These are phyloP conservation scores for Aegilops sharonensis DNA, from an alignment of 176 grass and related monocot genomes.

Conservation along the genomic window DNA sequence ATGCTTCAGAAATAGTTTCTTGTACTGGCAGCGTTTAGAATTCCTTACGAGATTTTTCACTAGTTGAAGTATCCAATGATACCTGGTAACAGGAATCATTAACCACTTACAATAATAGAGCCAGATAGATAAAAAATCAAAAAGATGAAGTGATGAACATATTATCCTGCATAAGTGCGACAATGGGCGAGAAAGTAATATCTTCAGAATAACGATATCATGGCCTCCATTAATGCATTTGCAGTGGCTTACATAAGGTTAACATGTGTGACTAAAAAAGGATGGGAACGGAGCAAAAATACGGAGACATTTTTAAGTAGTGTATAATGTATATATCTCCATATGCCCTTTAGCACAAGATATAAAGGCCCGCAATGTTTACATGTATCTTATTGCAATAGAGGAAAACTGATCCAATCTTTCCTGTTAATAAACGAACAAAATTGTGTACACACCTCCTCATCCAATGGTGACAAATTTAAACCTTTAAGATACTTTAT, in stretches of 20 bases:
- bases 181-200: background rate
- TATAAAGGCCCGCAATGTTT: background rate
- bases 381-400: background rate
- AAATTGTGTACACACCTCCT: background rate
- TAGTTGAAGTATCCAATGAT: conserved; percentile 26
- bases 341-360: background rate
- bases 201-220: background rate
- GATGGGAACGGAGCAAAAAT: background rate
- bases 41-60: conserved; percentile 58
- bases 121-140: background rate
- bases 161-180: background rate
- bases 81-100: conserved; percentile 32
- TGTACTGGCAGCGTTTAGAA: conserved; percentile 59
- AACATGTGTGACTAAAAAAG: background rate
- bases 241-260: background rate
- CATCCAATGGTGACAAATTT: background rate
- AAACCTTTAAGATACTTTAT: conserved; percentile 1
- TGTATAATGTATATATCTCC: background rate
- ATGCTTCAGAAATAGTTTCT: conserved; percentile 57
- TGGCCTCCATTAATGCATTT: conserved; percentile 1
- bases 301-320: background rate
- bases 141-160: background rate
- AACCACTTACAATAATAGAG: conserved; percentile 9
- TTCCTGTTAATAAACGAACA: background rate
- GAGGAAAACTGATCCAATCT: background rate